phyloP scores from a whole-genome alignment of 805 yeast genomes.

The Schwanniomyces sp. region DNA sequence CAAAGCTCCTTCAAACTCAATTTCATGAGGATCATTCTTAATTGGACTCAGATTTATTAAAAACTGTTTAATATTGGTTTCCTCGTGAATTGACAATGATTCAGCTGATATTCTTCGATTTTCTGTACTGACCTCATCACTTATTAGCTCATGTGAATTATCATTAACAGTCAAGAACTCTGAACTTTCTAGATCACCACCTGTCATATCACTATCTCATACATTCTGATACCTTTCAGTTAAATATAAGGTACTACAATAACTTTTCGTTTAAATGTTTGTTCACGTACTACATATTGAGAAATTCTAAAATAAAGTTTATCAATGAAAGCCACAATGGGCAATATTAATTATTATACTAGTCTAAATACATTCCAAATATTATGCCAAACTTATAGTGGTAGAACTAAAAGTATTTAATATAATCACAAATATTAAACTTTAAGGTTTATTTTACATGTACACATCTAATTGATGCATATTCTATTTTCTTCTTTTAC shows the following conservation, averaged over 20 bases:
- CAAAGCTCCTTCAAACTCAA: no score
- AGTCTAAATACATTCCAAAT: not conserved
- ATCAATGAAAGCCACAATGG: no score
- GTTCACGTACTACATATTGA: not conserved
- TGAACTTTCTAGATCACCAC: not conserved
- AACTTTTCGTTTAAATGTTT: not conserved
- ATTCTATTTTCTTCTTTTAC: conserved; percentile 10
- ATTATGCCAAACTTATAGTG: not conserved
- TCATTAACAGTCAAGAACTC: not conserved
- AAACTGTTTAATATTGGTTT: no score
- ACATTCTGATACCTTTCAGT: not conserved
- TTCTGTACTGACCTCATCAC: not conserved
- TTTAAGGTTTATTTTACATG: not conserved
- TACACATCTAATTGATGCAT: not conserved
- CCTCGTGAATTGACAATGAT: no score
- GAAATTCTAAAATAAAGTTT: no score
- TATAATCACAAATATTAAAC: not conserved
- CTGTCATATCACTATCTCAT: not conserved
- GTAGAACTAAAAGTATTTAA: not conserved
- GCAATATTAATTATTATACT: not conserved
- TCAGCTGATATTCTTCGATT: no score
- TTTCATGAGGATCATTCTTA: not conserved
- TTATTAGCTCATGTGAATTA: not conserved
- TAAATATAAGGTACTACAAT: not conserved
- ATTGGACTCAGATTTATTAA: not conserved